Conservation (phyloP, 345 rosid species). For the Geranium rotundifolium region DNA sequence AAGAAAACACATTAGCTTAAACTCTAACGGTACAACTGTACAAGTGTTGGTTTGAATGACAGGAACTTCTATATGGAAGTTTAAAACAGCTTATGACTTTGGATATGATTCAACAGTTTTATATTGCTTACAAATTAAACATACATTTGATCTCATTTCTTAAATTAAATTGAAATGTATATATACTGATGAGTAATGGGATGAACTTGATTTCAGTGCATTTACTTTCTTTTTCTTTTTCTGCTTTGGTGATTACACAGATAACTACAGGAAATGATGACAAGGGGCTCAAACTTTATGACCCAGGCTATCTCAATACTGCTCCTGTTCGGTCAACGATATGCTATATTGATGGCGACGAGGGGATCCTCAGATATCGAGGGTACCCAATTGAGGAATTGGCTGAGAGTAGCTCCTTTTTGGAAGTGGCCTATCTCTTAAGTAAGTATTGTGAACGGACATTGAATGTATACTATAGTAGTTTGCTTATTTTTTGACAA, state of each 20-base stretch:
- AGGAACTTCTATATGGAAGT: neutral
- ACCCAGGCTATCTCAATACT: constrained; percentile 88
- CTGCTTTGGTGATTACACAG: constrained; percentile 17
- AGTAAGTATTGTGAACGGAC: constrained; percentile 21
- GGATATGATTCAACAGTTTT: too few species aligned
- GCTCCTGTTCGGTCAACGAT: constrained; percentile 89
- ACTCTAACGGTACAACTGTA: neutral
- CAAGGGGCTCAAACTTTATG: constrained; percentile 75
- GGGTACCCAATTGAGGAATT: constrained; percentile 78
- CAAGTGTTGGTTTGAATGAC: neutral
- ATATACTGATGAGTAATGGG: neutral
- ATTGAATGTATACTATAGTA: too few species aligned
- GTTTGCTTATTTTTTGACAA: too few species aligned
- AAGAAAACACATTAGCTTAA: neutral
- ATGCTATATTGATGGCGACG: constrained; percentile 91
- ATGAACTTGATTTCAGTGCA: neutral
- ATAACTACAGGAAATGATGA: constrained; percentile 59
- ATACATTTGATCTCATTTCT: neutral
- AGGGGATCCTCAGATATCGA: constrained; percentile 73
- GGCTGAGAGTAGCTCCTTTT: constrained; percentile 60
- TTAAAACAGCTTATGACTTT: too few species aligned
- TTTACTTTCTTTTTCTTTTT: neutral
- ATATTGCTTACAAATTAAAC: neutral
- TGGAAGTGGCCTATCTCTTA: constrained; percentile 71
- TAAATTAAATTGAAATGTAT: neutral